These are phyloP conservation scores for Saturnispora kantuleensis DNA, from an alignment of 805 yeast genomes.

Conservation along the genomic window DNA sequence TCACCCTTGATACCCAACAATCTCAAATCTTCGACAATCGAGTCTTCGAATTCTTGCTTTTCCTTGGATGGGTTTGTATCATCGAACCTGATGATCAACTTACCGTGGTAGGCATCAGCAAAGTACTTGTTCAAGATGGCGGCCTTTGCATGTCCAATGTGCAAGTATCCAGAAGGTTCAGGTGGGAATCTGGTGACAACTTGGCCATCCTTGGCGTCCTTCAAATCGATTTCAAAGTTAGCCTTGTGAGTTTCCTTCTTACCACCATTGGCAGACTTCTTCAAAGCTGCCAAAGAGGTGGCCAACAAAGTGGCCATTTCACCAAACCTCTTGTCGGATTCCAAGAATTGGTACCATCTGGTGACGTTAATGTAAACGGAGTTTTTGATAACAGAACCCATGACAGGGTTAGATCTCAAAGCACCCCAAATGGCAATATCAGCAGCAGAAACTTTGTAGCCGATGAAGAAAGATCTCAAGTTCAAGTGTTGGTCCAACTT, in stretches of 20 bases:
- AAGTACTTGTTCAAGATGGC: constrained; percentile 94
- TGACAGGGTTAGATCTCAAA: constrained; percentile 83
- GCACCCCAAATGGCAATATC: constrained; percentile 93
- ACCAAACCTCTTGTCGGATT: constrained; percentile 58
- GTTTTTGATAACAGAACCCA: constrained; percentile 82
- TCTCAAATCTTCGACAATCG: constrained; percentile 86
- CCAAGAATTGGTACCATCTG: constrained; percentile 84
- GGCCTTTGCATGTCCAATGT: constrained; percentile 98
- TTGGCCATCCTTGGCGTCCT: constrained; percentile 84
- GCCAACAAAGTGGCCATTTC: constrained; percentile 56
- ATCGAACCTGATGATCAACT: constrained; percentile 91
- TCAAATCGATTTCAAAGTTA: constrained; percentile 85
- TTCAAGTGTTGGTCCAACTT: constrained; percentile 74
- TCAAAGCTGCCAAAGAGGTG: constrained; percentile 61
- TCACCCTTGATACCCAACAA: constrained; percentile 93
- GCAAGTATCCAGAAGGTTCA: constrained; percentile 98
- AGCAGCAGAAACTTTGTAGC: constrained; percentile 58
- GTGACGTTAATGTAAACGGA: constrained; percentile 77
- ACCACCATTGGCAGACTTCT: constrained; percentile 61
- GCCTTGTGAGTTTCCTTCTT: constrained; percentile 90
- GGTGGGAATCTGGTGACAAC: constrained; percentile 99
- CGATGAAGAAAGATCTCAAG: constrained; percentile 70
- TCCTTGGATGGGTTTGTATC: constrained; percentile 98
- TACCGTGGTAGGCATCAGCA: constrained; percentile 93
- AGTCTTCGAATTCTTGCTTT: constrained; percentile 86